A percentile compares a stretch with the other conserved stretches of the same genome.
Conservation (phyloP, 192 early-diverging fungal species). For the Glomus cerebriforme region DNA sequence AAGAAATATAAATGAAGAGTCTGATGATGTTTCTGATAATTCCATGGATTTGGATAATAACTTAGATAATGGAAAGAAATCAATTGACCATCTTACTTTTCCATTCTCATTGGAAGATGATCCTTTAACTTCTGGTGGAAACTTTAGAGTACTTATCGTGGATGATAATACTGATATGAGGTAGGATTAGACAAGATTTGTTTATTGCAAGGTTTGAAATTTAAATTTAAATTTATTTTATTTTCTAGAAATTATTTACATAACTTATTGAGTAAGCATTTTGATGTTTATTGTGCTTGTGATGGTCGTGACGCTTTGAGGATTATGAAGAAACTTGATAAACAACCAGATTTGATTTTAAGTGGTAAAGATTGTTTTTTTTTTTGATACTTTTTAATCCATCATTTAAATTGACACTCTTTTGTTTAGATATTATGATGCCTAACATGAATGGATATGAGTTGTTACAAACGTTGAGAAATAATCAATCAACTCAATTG, state of each 20-base stretch:
- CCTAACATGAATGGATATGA: conserved; percentile 62
- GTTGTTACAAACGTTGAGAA: conserved; percentile 46
- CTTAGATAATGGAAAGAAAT: neutral
- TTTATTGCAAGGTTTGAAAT: neutral
- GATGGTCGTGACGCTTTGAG: conserved; percentile 44
- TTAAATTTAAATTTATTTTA: neutral
- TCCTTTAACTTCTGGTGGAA: neutral
- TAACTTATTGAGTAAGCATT: conserved; percentile 39
- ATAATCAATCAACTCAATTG: conserved; percentile 37
- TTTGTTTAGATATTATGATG: conserved; percentile 56
- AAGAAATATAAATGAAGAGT: conserved; percentile 4
- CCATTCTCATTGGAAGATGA: neutral
- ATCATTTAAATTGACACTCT: neutral
- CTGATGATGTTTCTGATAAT: neutral
- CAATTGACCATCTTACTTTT: neutral
- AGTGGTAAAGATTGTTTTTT: conserved; percentile 35
- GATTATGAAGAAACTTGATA: conserved; percentile 9
- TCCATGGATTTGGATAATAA: neutral
- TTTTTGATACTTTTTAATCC: neutral
- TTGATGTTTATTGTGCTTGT: conserved; percentile 38
- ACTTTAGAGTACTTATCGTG: conserved; percentile 37
- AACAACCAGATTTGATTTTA: conserved; percentile 35
- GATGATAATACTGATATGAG: conserved; percentile 54
- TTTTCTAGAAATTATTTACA: conserved; percentile 30
- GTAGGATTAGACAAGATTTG: neutral